These are phyloP conservation scores for Iberis pinnata DNA, from an alignment of 345 rosid species.

Conservation along the genomic window DNA sequence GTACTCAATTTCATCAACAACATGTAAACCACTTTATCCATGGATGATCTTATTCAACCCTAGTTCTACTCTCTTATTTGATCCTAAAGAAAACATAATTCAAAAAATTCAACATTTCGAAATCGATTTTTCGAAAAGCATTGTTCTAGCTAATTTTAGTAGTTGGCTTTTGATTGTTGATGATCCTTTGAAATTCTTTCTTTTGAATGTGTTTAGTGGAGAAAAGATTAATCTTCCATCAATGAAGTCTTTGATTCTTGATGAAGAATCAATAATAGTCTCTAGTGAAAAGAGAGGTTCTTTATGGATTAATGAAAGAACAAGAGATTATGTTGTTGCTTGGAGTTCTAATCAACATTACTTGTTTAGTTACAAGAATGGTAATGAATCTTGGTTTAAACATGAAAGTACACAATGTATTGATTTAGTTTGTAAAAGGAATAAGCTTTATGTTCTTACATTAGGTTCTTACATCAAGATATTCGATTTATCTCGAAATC, in stretches of 20 bases:
- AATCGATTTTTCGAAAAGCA: background rate
- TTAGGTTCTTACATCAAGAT: background rate
- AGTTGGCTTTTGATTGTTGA: slow-evolving; percentile 10
- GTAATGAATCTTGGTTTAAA: slow-evolving; percentile 4
- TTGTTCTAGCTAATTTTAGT: slow-evolving; percentile 5
- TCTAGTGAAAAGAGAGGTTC: background rate
- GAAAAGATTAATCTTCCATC: slow-evolving; percentile 16
- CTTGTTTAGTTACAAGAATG: slow-evolving; percentile 17
- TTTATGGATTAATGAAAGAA: slow-evolving; percentile 6
- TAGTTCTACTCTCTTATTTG: background rate
- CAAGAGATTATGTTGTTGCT: background rate
- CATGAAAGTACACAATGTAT: background rate
- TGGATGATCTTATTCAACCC: background rate
- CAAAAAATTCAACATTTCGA: background rate
- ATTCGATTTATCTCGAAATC: background rate
- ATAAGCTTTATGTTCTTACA: background rate
- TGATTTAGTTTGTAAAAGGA: background rate
- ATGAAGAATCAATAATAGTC: background rate
- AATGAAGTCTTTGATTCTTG: too few relatives aligned
- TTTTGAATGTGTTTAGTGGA: slow-evolving; percentile 11
- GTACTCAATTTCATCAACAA: slow-evolving; percentile 13
- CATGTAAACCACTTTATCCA: slow-evolving; percentile 23
- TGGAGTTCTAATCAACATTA: background rate
- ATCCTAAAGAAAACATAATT: slow-evolving; percentile 9
- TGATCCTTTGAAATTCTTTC: background rate